Conservation (phyloP, 2,329 filamentous ascomycete genomes). For the Capronia americana region DNA sequence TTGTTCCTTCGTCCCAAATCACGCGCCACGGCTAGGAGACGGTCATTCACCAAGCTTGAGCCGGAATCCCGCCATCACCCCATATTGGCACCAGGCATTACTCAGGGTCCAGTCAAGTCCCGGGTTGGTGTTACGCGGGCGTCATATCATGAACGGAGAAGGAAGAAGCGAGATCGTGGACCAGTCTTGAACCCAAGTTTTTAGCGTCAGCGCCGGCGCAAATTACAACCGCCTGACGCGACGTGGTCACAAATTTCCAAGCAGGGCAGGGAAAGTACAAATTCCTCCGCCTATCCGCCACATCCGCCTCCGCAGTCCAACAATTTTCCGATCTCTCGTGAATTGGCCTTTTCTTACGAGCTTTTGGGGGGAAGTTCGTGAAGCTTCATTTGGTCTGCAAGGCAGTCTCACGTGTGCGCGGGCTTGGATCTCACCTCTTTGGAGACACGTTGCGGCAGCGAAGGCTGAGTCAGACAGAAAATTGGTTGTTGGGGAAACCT, state of each 20-base stretch:
- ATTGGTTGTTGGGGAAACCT: conserved; percentile 6
- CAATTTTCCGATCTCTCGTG: conserved; percentile 9
- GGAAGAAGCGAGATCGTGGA: background rate
- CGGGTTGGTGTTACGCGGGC: background rate
- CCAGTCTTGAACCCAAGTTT: background rate
- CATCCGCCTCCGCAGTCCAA: conserved; percentile 22
- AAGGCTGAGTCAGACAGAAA: conserved; percentile 10
- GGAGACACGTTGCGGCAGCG: background rate
- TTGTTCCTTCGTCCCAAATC: conserved; percentile 1
- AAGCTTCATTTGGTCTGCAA: conserved; percentile 15
- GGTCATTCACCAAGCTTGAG: background rate
- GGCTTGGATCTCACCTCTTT: background rate
- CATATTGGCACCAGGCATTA: background rate
- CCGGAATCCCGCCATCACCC: background rate
- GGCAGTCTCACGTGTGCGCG: background rate
- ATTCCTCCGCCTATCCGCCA: conserved; percentile 25
- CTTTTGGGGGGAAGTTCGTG: conserved; percentile 14
- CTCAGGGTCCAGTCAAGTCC: background rate
- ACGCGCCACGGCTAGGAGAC: conserved; percentile 4
- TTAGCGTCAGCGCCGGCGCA: conserved; percentile 12
- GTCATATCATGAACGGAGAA: background rate
- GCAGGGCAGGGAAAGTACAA: conserved; percentile 18
- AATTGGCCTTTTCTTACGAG: background rate
- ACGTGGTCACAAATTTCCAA: conserved; percentile 8
- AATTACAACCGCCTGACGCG: conserved; percentile 9